Base-by-base conservation (phyloP, 2,329 filamentous ascomycete genomes). In the Diaporthe eres region DNA sequence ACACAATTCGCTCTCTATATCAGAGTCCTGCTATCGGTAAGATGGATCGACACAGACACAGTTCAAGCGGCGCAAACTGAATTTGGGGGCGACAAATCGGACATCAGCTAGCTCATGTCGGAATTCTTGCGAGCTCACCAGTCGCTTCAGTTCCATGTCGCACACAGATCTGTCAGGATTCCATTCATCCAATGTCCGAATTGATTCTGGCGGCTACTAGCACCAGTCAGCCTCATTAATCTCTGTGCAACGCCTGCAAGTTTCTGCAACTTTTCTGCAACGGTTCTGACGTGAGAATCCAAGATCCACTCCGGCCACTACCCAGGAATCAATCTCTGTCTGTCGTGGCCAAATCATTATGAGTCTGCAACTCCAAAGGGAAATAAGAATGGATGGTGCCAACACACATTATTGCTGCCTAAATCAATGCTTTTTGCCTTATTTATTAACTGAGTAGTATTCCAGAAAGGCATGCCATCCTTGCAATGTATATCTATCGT, bases 291-390 rank as follows among this genome's bases (percentile, higher is more conserved):
- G 39, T 65, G 39, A 47, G 60, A 65, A 25, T 6, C 25, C 7
- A 31, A 51, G 44, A 67, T 51, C 63, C 63, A 51, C 63, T 51
- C 63, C 44, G 44, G 25, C 3, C 19, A 51, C 63, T 15, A 67
- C 44, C n/a, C 44, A 37, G 28, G 17, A 67, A 3, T 49, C 17
- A n/a, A 37, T 37, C 17, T 34, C 8, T 13, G 19, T 49, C 28
- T 31, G 44, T 67, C 19, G 31, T 37, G 44, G 63, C 13, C 63
- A 25, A 51, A 67, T 67, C 63, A 25, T 51, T 8, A 4, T 37
- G 10, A 51, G 63, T n/a, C 28, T 22, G 19, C 4, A 31, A 67
- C 5, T 34, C 28, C 19, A n/a, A 31, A 47, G 31, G 5, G 4
- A 34, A 51, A n/a, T 31, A n/a, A 37, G 8, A 67, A 34, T 37